Percentiles rank a stretch among this genome's conserved stretches.
These are phyloP conservation scores for Thielaviopsis euricoi DNA, from an alignment of 2,329 filamentous ascomycete genomes.

Conservation along the genomic window DNA sequence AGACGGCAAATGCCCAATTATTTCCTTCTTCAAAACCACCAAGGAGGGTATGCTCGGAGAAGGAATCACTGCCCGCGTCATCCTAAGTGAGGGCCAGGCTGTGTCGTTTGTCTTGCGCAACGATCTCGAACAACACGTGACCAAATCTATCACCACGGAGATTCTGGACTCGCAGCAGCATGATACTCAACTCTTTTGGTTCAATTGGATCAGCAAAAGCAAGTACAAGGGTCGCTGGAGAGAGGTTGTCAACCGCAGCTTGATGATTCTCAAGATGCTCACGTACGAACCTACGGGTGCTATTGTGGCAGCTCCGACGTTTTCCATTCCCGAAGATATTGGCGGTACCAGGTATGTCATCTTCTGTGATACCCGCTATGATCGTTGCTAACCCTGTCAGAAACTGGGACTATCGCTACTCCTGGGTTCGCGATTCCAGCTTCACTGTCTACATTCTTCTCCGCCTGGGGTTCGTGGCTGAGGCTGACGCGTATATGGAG, in stretches of 20 bases:
- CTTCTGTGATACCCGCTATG: background rate
- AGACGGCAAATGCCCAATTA: constrained; percentile 28
- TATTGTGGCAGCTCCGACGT: constrained; percentile 61
- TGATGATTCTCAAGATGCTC: constrained; percentile 60
- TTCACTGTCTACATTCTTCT: constrained; percentile 67
- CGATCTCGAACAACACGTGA: constrained; percentile 40
- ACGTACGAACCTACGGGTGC: constrained; percentile 67
- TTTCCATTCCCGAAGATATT: constrained; percentile 59
- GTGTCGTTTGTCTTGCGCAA: constrained; percentile 54
- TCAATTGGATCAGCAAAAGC: constrained; percentile 53
- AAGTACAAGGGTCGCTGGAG: constrained; percentile 57
- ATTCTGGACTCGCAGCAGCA: constrained; percentile 47
- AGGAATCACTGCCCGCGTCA: constrained; percentile 44
- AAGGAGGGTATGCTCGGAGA: constrained; percentile 38
- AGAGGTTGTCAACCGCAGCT: constrained; percentile 52
- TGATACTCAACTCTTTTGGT: constrained; percentile 57
- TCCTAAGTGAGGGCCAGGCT: constrained; percentile 47
- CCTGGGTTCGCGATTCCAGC: constrained; percentile 61
- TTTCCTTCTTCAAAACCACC: constrained; percentile 38
- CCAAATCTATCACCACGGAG: constrained; percentile 37
- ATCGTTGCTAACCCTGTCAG: constrained; percentile 18
- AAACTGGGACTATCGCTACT: constrained; percentile 61
- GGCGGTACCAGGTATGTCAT: constrained; percentile 36
- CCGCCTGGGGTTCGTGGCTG: constrained; percentile 56
- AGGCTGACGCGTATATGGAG: constrained; percentile 63